Evolutionary conservation across 176 grass and related monocot species (phyloP), one percentile per base, ranked within the genome.

Genomic region (Pontederia paniculata): DNA sequence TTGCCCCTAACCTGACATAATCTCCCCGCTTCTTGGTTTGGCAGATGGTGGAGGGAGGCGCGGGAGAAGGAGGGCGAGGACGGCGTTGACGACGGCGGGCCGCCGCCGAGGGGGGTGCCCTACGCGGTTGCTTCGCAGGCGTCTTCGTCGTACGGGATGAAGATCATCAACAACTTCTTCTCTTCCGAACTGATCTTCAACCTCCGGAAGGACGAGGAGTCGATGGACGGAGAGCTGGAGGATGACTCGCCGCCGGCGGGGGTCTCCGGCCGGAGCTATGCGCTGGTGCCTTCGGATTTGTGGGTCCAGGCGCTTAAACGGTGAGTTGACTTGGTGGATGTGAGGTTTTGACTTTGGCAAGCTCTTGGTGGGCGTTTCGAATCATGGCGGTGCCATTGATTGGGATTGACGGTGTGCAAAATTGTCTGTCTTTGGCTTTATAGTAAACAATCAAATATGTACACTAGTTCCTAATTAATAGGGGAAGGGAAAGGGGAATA

Each of bases 121-220:
- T 88, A 88, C 69, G 68, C 79, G 17, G 28, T 37, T 37, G 79
- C 84, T 3, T 79, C 72, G 6, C 63, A 80, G 1, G 72, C 72
- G 17, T 49, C 79, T 1, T 65, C 79, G 58, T 74, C 79, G 1
- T 82, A 88, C 69, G 84, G 84, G n/a, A 73, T 83, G 72, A 58
- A 80, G 72, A 56, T 88, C 31, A 80, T 88, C 56, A 80, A 76
- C 79, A 88, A 69, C 78, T 55, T 88, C 53, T 80, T 88, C 16
- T 69, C 75, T 50, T 80, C 84, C 63, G 84, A 88, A 83, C 79
- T 88, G 59, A 76, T 83, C 53, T 74, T 88, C 12, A 80, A 80
- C 5, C 84, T 88, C 68, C 79, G 82, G 21, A 75, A 72, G 60
- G 77, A 70, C 58, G 79, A 70, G 44, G 66, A 45, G n/a, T 23